Percentiles rank a stretch among this genome's conserved stretches.
Conservation (phyloP, 805 yeast genomes). For the Saccharomycopsis fermentans region DNA sequence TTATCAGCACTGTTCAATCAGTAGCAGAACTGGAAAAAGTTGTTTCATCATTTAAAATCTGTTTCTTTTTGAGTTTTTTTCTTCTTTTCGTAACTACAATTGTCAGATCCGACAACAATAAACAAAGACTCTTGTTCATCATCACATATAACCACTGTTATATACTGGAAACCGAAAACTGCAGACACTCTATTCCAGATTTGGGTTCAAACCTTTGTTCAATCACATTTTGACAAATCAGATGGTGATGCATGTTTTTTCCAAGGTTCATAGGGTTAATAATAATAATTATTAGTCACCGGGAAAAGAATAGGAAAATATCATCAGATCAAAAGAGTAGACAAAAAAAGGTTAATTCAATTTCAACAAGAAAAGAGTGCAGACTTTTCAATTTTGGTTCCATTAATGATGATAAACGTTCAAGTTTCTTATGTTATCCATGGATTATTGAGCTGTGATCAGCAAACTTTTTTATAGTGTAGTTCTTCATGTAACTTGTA, state of each 20-base stretch:
- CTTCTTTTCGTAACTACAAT: too few species aligned
- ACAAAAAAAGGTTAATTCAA: background rate
- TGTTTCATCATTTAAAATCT: conserved; percentile 15
- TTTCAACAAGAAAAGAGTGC: background rate
- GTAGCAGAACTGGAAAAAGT: conserved; percentile 19
- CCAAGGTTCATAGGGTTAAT: conserved; percentile 14
- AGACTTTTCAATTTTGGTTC: too few species aligned
- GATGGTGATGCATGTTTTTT: conserved; percentile 19
- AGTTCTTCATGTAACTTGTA: too few species aligned
- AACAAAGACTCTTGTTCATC: background rate
- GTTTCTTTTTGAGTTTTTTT: background rate
- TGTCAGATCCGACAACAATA: too few species aligned
- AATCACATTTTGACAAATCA: conserved; percentile 6
- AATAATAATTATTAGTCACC: conserved; percentile 10
- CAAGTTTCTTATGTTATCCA: too few species aligned
- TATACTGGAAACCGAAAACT: background rate
- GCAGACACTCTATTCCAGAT: too few species aligned
- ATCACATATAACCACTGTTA: background rate
- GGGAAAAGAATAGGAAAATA: conserved; percentile 16
- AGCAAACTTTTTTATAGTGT: too few species aligned
- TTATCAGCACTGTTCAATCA: conserved; percentile 16
- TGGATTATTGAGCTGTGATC: too few species aligned
- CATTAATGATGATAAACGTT: too few species aligned
- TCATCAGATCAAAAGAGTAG: conserved; percentile 11
- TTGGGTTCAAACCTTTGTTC: too few species aligned